Conservation (phyloP, 1,284 basidiomycete species). For the Hemileccinum hortonii region DNA sequence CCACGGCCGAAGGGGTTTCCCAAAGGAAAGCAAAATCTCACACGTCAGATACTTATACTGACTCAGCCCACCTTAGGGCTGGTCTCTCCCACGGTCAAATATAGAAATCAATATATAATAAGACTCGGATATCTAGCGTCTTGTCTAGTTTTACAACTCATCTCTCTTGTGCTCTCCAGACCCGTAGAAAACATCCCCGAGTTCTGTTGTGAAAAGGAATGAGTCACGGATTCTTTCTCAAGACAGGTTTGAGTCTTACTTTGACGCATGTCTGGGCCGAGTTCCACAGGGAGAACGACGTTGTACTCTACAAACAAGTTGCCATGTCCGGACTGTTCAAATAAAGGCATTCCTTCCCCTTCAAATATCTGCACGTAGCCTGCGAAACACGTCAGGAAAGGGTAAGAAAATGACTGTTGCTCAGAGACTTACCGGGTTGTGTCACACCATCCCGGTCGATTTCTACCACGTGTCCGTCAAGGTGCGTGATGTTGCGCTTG, state of each 20-base stretch:
- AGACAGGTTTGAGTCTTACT: slow-evolving; percentile 49
- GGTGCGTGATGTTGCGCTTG: slow-evolving; percentile 81
- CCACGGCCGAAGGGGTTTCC: slow-evolving; percentile 39
- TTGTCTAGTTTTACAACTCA: slow-evolving; percentile 20
- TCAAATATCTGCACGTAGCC: slow-evolving; percentile 84
- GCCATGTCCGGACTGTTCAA: slow-evolving; percentile 62
- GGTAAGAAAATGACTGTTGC: not conserved
- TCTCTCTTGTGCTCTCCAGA: slow-evolving; percentile 22
- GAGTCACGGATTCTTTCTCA: not conserved
- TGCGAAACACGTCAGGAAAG: slow-evolving; percentile 8
- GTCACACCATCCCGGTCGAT: slow-evolving; percentile 77
- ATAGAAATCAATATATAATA: slow-evolving; percentile 10
- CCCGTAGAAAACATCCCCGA: slow-evolving; percentile 26
- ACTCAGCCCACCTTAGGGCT: slow-evolving; percentile 25
- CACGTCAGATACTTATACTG: slow-evolving; percentile 16
- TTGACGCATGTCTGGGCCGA: slow-evolving; percentile 62
- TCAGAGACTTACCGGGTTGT: slow-evolving; percentile 68
- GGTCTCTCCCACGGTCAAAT: slow-evolving; percentile 27
- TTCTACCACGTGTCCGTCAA: slow-evolving; percentile 83
- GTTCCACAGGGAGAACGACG: slow-evolving; percentile 76
- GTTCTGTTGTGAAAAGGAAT: slow-evolving; percentile 23
- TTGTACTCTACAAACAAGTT: slow-evolving; percentile 90
- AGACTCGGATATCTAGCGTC: no score
- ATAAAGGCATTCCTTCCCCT: slow-evolving; percentile 87
- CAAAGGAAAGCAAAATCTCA: not conserved